Base-by-base conservation (phyloP, 495 filamentous ascomycete genomes). In the Poronia punctata region DNA sequence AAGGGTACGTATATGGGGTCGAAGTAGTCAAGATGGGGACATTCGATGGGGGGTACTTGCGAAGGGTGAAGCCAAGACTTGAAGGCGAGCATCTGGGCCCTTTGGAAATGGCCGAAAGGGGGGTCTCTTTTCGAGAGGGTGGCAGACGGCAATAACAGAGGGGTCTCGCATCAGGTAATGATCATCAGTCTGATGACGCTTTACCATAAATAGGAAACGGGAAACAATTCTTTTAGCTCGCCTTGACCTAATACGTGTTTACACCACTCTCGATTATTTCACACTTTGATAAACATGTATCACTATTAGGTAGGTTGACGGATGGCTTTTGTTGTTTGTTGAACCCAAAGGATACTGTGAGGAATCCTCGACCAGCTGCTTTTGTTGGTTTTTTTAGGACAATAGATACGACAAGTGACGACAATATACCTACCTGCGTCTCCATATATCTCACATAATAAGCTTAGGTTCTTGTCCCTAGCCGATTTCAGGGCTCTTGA, bases 181-280 rank as follows among this genome's bases (percentile, higher is more conserved):
- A 58, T 58, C 55, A 52, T 52, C 55, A 50, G 51, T 43, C 54
- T 40, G 47, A 55, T 58, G 55, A 53, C 52, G 55, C 55, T 58
- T 52, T 46, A 47, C 48, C 54, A 48, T 43, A 52, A 58, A 32
- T 30, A 34, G 21, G 31, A 40, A 32, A 38, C 36, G 25, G 35
- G 17, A 30, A 26, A 19, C 38, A 28, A 21, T 37, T 29, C 37
- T 33, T 32, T 31, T 31, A 4, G 17, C 5, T 11, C 18, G 30
- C 25, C 42, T 24, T 24, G 15, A 22, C 30, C 29, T 31, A 14
- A 5, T 31, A 31, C 29, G 29, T 31, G 17, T 31, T 12, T 31
- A 31, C 29, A 5, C 17, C 6, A 4, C 5, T 31, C 12, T 16
- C 29, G n/a, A n/a, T n/a, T n/a, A n/a, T n/a, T n/a, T n/a, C n/a